These are phyloP conservation scores for Boletus rubroflammeus DNA, from an alignment of 768 basidiomycete genomes.

Conservation along the genomic window DNA sequence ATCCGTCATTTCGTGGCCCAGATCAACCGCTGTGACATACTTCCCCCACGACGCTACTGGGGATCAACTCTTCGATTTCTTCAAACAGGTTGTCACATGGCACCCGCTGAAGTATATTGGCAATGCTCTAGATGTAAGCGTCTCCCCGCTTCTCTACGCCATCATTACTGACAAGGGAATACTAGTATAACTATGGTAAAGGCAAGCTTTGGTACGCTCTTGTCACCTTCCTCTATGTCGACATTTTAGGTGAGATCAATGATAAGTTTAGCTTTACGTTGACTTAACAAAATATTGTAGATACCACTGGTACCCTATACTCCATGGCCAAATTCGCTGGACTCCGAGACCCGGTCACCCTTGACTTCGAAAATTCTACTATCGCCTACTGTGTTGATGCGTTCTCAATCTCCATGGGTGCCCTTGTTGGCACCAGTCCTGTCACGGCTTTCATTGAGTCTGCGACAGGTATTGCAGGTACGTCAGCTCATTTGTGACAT, in stretches of 20 bases:
- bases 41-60: conserved; percentile 73
- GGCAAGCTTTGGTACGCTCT: conserved; percentile 85
- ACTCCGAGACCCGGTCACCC: conserved; percentile 77
- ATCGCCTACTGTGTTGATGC: conserved; percentile 83
- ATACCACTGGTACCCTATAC: conserved; percentile 70
- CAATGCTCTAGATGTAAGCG: conserved; percentile 63
- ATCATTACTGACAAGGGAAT: conserved; percentile 4
- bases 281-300: conserved; percentile 10
- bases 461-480: conserved; percentile 74
- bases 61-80: conserved; percentile 74
- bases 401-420: conserved; percentile 76
- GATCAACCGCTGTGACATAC: conserved; percentile 73
- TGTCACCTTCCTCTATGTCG: conserved; percentile 86
- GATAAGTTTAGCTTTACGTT: not conserved
- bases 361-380: conserved; percentile 83
- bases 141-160: not conserved
- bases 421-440: conserved; percentile 74
- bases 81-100: conserved; percentile 81
- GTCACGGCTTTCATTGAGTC: conserved; percentile 83
- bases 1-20: conserved; percentile 86
- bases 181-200: conserved; percentile 52
- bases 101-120: conserved; percentile 58
- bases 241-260: conserved; percentile 60
- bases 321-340: conserved; percentile 91
- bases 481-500: conserved; percentile 11